Evolutionary conservation across 495 filamentous ascomycete species (phyloP).

Genomic region (Pyrenula massariospora): DNA sequence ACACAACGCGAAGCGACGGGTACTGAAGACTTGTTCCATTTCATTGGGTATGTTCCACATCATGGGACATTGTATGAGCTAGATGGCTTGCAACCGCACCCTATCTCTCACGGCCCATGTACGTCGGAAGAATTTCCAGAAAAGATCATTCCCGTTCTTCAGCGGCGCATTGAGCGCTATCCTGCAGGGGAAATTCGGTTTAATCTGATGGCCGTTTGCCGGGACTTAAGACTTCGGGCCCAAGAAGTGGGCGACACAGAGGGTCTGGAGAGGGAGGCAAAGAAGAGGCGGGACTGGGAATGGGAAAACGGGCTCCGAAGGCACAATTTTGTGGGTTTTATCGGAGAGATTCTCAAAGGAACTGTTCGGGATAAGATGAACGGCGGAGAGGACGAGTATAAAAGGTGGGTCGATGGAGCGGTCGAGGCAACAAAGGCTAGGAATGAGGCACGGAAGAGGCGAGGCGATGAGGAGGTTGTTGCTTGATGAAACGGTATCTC

Average conservation of each 20-base stretch:
- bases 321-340: conserved; percentile 95
- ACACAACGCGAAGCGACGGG: conserved; percentile 47
- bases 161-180: conserved; percentile 74
- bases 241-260: conserved; percentile 75
- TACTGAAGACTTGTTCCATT: conserved; percentile 86
- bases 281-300: conserved; percentile 74
- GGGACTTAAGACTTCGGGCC: conserved; percentile 65
- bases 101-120: conserved; percentile 77
- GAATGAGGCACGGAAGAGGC: conserved; percentile 39
- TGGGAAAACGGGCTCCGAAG: conserved; percentile 92
- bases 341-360: conserved; percentile 79
- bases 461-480: conserved; percentile 13
- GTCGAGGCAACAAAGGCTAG: conserved; percentile 59
- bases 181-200: conserved; percentile 82
- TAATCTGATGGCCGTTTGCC: conserved; percentile 86
- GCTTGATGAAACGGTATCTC: no score
- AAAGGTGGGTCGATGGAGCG: conserved; percentile 68
- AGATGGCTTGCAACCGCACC: conserved; percentile 85
- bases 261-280: conserved; percentile 64
- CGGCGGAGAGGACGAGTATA: conserved; percentile 44
- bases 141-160: conserved; percentile 77
- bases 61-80: conserved; percentile 80
- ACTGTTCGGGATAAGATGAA: conserved; percentile 62
- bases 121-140: conserved; percentile 57
- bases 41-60: conserved; percentile 86